These are phyloP conservation scores for Daldinia sp. DNA, from an alignment of 2,329 filamentous ascomycete species.

Conservation along the genomic window DNA sequence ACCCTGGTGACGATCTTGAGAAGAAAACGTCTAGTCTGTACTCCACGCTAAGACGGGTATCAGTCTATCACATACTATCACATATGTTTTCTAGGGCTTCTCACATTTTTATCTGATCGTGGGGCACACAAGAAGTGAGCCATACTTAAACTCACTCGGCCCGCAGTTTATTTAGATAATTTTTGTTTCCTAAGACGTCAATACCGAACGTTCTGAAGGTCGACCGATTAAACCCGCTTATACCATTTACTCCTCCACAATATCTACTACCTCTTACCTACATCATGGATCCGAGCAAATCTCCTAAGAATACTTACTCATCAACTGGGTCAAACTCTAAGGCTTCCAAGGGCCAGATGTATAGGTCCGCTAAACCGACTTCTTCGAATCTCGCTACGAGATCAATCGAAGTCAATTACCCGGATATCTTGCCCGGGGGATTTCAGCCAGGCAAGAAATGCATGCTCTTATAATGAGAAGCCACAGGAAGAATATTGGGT, in stretches of 20 bases:
- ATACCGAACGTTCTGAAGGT: background rate
- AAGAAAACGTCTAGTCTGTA: background rate
- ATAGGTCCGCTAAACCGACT: conserved; percentile 6
- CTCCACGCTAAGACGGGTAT: background rate
- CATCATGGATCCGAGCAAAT: conserved; percentile 27
- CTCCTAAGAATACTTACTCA: background rate
- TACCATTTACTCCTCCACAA: background rate
- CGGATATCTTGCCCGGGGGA: conserved; percentile 40
- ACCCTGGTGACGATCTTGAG: conserved; percentile 17
- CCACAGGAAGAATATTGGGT: background rate
- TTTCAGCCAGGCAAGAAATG: conserved; percentile 44
- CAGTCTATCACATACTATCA: background rate
- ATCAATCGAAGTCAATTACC: conserved; percentile 40
- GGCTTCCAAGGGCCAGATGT: conserved; percentile 1
- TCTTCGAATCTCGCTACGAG: conserved; percentile 22
- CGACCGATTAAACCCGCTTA: background rate
- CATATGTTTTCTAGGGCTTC: conserved; percentile 2
- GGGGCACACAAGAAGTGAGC: background rate
- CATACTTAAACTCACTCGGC: conserved; percentile 13
- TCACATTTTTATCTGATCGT: background rate
- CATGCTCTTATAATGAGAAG: conserved; percentile 27
- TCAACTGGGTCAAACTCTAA: conserved; percentile 15
- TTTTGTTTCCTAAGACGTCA: background rate
- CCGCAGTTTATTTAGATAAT: background rate
- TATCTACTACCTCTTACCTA: background rate